Percentiles rank a stretch among this genome's conserved stretches.
phyloP scores from a whole-genome alignment of 2,329 filamentous ascomycete species.

The Aspergillus sp. region DNA sequence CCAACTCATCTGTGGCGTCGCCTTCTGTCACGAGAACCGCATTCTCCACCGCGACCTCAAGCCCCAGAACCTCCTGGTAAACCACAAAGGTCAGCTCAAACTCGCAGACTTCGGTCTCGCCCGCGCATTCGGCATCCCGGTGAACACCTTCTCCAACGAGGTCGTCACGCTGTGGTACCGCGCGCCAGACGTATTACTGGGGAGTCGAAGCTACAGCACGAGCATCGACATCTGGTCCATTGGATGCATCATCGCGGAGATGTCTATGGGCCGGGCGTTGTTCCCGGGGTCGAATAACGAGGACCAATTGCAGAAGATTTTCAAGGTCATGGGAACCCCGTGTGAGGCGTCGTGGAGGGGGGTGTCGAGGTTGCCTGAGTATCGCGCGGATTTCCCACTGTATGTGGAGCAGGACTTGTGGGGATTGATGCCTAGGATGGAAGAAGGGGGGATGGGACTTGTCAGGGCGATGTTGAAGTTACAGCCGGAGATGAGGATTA shows the following conservation, averaged over 20 bases:
- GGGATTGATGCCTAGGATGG: slow-evolving; percentile 81
- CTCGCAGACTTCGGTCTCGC: slow-evolving; percentile 93
- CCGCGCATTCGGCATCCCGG: slow-evolving; percentile 90
- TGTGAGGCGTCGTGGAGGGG: slow-evolving; percentile 91
- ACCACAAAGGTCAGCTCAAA: slow-evolving; percentile 84
- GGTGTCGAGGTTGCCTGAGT: slow-evolving; percentile 87
- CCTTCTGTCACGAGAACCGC: slow-evolving; percentile 95
- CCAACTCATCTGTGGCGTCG: slow-evolving; percentile 89
- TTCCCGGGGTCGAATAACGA: slow-evolving; percentile 97
- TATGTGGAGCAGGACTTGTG: slow-evolving; percentile 86
- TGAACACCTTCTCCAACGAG: slow-evolving; percentile 98
- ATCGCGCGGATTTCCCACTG: slow-evolving; percentile 87
- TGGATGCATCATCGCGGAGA: slow-evolving; percentile 97
- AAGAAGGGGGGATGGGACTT: slow-evolving; percentile 78
- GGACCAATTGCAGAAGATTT: slow-evolving; percentile 91
- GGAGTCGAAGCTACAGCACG: slow-evolving; percentile 93
- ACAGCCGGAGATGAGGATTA: slow-evolving; percentile 82
- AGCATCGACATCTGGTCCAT: slow-evolving; percentile 98
- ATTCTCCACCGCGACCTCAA: slow-evolving; percentile 94
- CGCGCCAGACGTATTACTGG: slow-evolving; percentile 87
- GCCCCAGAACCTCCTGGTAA: slow-evolving; percentile 94
- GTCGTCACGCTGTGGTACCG: slow-evolving; percentile 96
- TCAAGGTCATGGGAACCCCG: slow-evolving; percentile 93
- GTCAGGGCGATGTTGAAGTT: slow-evolving; percentile 85
- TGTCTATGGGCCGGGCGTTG: slow-evolving; percentile 90